phyloP scores from a whole-genome alignment of 225 moss, liverwort and hornwort species.

The Asterella californica region DNA sequence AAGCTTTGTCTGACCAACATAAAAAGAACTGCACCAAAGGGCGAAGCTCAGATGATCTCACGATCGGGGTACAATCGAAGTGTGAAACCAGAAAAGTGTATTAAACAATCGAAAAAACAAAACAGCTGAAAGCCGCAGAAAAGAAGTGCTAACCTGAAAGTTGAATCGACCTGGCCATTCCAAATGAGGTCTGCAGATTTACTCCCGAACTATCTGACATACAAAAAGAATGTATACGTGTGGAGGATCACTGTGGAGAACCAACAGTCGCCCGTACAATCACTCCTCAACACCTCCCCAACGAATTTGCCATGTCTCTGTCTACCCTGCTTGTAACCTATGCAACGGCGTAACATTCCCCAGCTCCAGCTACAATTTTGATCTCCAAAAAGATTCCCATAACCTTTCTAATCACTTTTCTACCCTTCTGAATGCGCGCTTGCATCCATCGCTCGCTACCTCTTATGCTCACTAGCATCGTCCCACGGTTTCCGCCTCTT shows the following conservation, averaged over 20 bases:
- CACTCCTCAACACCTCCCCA: not conserved
- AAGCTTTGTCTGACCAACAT: not conserved
- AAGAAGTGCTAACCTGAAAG: conserved; percentile 31
- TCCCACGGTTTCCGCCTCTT: too few species aligned
- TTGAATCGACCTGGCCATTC: conserved; percentile 40
- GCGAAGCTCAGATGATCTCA: not conserved
- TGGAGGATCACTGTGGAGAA: conserved; percentile 1
- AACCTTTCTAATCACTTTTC: not conserved
- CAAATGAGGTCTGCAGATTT: conserved; percentile 17
- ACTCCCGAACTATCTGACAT: conserved; percentile 19
- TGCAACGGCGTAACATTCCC: not conserved
- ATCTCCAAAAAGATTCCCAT: not conserved
- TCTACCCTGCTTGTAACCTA: conserved; percentile 16
- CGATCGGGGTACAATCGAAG: not conserved
- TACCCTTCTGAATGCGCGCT: too few species aligned
- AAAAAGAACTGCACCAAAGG: too few species aligned
- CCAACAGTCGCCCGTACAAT: not conserved
- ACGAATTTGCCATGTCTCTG: conserved; percentile 15
- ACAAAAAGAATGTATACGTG: not conserved
- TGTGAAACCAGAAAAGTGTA: not conserved
- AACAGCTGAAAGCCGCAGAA: not conserved
- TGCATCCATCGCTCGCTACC: too few species aligned
- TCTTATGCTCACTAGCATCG: too few species aligned
- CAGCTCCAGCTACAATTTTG: conserved; percentile 13
- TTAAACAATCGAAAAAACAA: not conserved